Conservation (phyloP, 495 filamentous ascomycete species). For the Neurospora sp. region DNA sequence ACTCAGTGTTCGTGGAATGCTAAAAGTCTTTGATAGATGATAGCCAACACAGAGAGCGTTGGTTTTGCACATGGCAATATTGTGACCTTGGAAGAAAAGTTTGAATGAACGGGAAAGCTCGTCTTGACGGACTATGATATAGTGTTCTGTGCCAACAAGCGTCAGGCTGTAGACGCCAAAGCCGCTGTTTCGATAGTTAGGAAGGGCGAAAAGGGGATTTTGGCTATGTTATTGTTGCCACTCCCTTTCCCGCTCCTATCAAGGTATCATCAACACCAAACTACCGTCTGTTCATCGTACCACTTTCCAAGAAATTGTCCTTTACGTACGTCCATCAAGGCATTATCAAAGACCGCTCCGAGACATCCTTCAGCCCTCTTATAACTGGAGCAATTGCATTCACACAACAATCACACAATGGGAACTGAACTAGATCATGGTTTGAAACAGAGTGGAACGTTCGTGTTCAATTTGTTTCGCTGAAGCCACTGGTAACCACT, state of each 20-base stretch:
- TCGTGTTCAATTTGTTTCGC: not conserved
- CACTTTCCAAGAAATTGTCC: not conserved
- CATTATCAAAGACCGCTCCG: not conserved
- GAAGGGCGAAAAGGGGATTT: too few relatives aligned
- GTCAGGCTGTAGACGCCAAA: too few relatives aligned
- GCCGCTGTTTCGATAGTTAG: too few relatives aligned
- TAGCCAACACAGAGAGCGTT: not conserved
- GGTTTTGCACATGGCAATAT: not conserved
- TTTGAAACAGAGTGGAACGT: not conserved
- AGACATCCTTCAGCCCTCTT: not conserved
- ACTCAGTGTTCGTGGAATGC: not conserved
- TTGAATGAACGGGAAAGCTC: too few relatives aligned
- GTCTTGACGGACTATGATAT: too few relatives aligned
- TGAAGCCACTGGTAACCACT: not conserved
- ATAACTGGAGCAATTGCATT: not conserved
- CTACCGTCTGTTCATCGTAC: not conserved
- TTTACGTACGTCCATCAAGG: not conserved
- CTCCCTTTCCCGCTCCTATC: not conserved
- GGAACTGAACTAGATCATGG: not conserved
- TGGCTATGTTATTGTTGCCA: not conserved
- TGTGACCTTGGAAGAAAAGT: too few relatives aligned
- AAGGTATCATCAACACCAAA: not conserved
- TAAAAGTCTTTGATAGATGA: not conserved
- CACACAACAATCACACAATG: not conserved
- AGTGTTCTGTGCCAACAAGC: too few relatives aligned